Conservation (phyloP, 148 eudicot genomes). For the Chenopodium formosanum region DNA sequence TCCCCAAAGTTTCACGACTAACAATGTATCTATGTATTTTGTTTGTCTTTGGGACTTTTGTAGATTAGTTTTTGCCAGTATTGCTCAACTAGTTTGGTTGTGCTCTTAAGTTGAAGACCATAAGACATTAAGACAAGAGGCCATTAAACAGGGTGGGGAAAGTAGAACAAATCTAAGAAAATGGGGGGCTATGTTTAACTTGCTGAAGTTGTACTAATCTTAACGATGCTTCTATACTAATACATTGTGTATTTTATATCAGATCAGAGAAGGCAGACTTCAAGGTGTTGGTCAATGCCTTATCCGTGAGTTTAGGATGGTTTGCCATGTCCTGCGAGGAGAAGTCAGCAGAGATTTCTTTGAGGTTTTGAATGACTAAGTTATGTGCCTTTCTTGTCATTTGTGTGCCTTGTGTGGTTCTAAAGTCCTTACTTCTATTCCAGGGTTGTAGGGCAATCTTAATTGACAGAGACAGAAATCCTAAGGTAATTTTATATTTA, state of each 20-base stretch:
- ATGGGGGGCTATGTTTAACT: neutral
- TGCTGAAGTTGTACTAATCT: neutral
- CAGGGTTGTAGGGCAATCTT: constrained; percentile 96
- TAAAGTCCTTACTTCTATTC: constrained; percentile 21
- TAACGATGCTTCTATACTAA: neutral
- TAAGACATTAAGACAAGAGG: neutral
- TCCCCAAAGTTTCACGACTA: neutral
- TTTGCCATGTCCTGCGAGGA: constrained; percentile 68
- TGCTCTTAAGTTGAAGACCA: neutral
- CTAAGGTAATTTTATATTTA: constrained; percentile 51
- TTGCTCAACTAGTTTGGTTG: neutral
- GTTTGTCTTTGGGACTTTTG: neutral
- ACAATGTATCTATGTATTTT: too few species aligned
- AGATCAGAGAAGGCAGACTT: constrained; percentile 95
- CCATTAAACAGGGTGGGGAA: neutral
- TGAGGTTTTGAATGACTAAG: constrained; percentile 46
- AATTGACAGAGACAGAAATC: constrained; percentile 79
- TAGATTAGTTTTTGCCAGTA: neutral
- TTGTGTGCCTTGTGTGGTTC: neutral
- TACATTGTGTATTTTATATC: neutral
- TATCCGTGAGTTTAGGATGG: constrained; percentile 83
- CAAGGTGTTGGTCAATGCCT: constrained; percentile 92
- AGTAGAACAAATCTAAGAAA: too few species aligned
- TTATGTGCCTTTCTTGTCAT: neutral
- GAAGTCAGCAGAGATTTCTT: constrained; percentile 74